Percentiles rank a stretch among this genome's conserved stretches.
Conservation (phyloP, 306 rosid genomes). For the Cucurbita argyrosperma region DNA sequence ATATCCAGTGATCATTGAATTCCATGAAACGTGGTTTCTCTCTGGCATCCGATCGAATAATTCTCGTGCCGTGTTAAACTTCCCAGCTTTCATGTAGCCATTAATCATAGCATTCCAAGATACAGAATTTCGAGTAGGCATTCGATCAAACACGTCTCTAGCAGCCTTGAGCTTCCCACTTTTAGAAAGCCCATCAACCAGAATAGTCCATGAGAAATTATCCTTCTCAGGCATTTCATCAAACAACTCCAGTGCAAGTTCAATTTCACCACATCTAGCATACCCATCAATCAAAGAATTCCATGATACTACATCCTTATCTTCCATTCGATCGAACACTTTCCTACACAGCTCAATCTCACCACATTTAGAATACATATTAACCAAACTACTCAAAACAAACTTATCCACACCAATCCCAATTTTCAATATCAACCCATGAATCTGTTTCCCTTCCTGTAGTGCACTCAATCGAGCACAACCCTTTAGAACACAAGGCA, state of each 20-base stretch:
- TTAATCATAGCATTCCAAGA: constrained; percentile 53
- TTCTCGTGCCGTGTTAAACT: constrained; percentile 16
- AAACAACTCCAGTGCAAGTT: constrained; percentile 24
- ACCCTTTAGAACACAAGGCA: constrained; percentile 37
- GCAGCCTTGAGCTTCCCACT: constrained; percentile 31
- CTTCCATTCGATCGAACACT: constrained; percentile 30
- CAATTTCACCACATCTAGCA: constrained; percentile 31
- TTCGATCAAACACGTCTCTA: constrained; percentile 30
- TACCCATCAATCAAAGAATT: constrained; percentile 39
- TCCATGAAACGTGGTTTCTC: constrained; percentile 35
- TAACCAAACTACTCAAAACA: constrained; percentile 46
- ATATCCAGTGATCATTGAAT: constrained; percentile 39
- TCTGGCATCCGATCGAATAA: constrained; percentile 30
- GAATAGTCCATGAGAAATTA: constrained; percentile 34
- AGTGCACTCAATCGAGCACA: constrained; percentile 32
- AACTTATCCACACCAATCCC: constrained; percentile 33
- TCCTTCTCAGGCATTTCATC: constrained; percentile 36
- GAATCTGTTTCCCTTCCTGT: constrained; percentile 39
- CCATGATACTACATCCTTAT: constrained; percentile 33
- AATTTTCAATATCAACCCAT: constrained; percentile 32
- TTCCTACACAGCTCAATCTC: constrained; percentile 28
- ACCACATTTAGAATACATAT: constrained; percentile 38
- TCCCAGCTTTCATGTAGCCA: constrained; percentile 39
- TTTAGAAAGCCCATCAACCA: constrained; percentile 39
- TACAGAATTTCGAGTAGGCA: constrained; percentile 32